Conservation (phyloP, 2,329 filamentous ascomycete genomes). For the Aspergillus carbonarius region DNA sequence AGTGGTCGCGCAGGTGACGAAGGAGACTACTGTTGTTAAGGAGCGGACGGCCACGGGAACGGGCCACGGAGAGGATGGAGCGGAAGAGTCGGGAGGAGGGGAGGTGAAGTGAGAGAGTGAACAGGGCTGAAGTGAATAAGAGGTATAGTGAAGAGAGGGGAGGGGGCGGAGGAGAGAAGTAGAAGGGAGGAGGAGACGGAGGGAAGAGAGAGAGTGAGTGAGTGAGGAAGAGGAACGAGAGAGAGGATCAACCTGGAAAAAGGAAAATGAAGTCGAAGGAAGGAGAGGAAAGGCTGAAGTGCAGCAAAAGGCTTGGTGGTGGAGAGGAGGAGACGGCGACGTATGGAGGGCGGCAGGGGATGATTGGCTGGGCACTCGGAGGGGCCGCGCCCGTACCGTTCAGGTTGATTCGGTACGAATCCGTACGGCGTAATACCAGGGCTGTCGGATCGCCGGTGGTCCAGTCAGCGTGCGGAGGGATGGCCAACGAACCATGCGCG, state of each 20-base stretch:
- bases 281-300: conserved; percentile 17
- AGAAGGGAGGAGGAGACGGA: conserved; percentile 15
- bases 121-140: conserved; percentile 4
- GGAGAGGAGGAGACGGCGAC: conserved; percentile 14
- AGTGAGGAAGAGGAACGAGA: conserved; percentile 12
- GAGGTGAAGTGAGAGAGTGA: conserved; percentile 13
- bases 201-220: conserved; percentile 11
- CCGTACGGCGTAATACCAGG: conserved; percentile 16
- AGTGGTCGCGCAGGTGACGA: conserved; percentile 10
- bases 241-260: conserved; percentile 18
- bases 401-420: neutral
- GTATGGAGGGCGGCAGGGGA: conserved; percentile 12
- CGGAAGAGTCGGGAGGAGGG: conserved; percentile 8
- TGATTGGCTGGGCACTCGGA: conserved; percentile 10
- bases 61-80: conserved; percentile 22
- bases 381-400: conserved; percentile 2
- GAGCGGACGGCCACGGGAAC: conserved; percentile 40
- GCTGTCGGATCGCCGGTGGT: conserved; percentile 12
- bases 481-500: conserved; percentile 7
- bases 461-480: conserved; percentile 12
- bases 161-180: conserved; percentile 9
- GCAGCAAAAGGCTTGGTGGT: conserved; percentile 14
- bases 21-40: conserved; percentile 27
- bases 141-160: conserved; percentile 9
- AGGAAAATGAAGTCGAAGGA: conserved; percentile 21